These are phyloP conservation scores for Conringia planisiliqua DNA, from an alignment of 345 rosid species.

Conservation along the genomic window DNA sequence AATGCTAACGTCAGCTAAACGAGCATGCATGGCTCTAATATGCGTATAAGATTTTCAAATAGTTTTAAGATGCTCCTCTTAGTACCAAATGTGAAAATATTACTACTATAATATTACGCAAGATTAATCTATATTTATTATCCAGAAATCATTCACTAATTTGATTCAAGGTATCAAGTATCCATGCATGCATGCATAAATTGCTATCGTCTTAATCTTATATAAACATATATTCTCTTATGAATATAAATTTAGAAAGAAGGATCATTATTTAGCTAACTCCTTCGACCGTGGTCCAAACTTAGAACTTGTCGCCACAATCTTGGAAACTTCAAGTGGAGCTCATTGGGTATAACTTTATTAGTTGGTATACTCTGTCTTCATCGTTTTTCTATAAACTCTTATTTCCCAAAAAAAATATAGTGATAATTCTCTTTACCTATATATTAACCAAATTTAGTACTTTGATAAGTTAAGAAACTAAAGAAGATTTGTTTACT, in stretches of 20 bases:
- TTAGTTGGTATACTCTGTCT: conserved; percentile 4
- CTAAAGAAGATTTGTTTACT: conserved; percentile 25
- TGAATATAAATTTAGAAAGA: background rate
- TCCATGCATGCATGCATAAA: background rate
- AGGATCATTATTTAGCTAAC: background rate
- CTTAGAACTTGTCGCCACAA: conserved; percentile 15
- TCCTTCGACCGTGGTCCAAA: background rate
- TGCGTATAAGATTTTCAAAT: background rate
- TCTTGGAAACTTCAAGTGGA: background rate
- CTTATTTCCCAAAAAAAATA: background rate
- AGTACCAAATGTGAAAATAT: conserved; percentile 2
- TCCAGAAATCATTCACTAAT: background rate
- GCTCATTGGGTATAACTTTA: conserved; percentile 4
- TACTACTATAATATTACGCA: background rate
- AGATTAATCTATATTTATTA: background rate
- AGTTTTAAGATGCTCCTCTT: background rate
- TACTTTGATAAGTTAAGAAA: conserved; percentile 15
- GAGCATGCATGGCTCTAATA: background rate
- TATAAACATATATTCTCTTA: background rate
- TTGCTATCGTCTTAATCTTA: background rate
- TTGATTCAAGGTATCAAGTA: background rate
- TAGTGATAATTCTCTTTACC: background rate
- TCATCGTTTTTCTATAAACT: background rate
- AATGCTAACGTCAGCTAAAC: conserved; percentile 6
- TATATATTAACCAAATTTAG: conserved; percentile 13